Conservation (phyloP, 768 basidiomycete species). For the Coprinopsis marcescibilis region DNA sequence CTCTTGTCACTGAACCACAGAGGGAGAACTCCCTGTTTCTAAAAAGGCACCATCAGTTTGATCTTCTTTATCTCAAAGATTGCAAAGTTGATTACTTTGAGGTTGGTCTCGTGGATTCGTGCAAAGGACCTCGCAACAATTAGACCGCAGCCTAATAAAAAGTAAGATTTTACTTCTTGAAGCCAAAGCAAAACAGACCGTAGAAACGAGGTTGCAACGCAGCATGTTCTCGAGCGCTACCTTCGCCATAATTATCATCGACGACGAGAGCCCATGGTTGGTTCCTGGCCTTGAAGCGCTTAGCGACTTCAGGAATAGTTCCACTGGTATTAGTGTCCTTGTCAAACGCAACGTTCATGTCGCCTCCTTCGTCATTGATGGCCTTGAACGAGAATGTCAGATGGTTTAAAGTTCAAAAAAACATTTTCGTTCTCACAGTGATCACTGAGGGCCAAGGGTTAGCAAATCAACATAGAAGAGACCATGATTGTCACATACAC, state of each 20-base stretch:
- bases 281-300: conserved; percentile 73
- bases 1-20: conserved; percentile 87
- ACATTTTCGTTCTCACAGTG: conserved; percentile 66
- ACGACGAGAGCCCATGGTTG: conserved; percentile 94
- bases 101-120: conserved; percentile 96
- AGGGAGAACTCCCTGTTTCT: conserved; percentile 98
- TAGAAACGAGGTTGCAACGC: conserved; percentile 95
- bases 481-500: conserved; percentile 41
- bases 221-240: conserved; percentile 96
- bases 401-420: not conserved
- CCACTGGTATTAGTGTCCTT: conserved; percentile 55
- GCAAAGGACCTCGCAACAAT: conserved; percentile 94
- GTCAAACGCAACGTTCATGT: conserved; percentile 89
- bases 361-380: conserved; percentile 90
- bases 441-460: conserved; percentile 52
- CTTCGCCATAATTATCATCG: conserved; percentile 97
- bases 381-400: conserved; percentile 40
- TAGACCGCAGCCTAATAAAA: conserved; percentile 62
- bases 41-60: conserved; percentile 14
- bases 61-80: not conserved
- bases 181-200: conserved; percentile 36
- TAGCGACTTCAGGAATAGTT: conserved; percentile 88
- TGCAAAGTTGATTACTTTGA: conserved; percentile 55
- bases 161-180: not conserved
- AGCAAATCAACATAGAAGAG: not conserved